Evolutionary conservation across 2,329 filamentous ascomycete genomes (phyloP).

Genomic region (Hypoxylon sp.): DNA sequence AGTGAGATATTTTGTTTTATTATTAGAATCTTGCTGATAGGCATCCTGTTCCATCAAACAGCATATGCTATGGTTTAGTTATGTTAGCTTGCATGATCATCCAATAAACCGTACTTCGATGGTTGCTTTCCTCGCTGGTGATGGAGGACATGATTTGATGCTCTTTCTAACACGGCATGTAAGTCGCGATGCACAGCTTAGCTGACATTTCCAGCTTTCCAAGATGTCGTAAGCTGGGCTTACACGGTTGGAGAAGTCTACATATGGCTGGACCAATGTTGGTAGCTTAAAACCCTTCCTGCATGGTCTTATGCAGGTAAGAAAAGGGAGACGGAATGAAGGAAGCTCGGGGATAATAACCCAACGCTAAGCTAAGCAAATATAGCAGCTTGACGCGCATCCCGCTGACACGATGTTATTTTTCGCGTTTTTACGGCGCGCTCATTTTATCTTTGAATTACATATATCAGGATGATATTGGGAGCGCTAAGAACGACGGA

Average conservation of each 20-base stretch:
- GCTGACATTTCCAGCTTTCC: constrained; percentile 32
- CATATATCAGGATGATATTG: constrained; percentile 22
- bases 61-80: constrained; percentile 28
- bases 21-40: constrained; percentile 31
- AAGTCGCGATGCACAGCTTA: constrained; percentile 21
- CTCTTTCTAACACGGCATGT: constrained; percentile 12
- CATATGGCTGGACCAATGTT: constrained; percentile 29
- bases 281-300: constrained; percentile 37
- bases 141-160: constrained; percentile 23
- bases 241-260: constrained; percentile 20
- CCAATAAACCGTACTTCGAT: constrained; percentile 26
- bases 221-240: constrained; percentile 40
- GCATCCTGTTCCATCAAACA: constrained; percentile 23
- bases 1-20: constrained; percentile 36
- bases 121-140: constrained; percentile 19
- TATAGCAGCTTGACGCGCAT: constrained; percentile 37
- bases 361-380: constrained; percentile 26
- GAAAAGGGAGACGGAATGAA: constrained; percentile 29
- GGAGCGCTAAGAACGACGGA: constrained; percentile 14
- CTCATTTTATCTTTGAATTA: constrained; percentile 21
- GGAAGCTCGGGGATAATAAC: constrained; percentile 34
- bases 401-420: constrained; percentile 35
- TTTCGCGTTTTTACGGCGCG: constrained; percentile 32
- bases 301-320: constrained; percentile 43
- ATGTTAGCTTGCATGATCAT: constrained; percentile 19